Evolutionary conservation across 1,284 basidiomycete species (phyloP), one percentile per base, ranked within the genome.

Genomic region (Ceratobasidium sp.): DNA sequence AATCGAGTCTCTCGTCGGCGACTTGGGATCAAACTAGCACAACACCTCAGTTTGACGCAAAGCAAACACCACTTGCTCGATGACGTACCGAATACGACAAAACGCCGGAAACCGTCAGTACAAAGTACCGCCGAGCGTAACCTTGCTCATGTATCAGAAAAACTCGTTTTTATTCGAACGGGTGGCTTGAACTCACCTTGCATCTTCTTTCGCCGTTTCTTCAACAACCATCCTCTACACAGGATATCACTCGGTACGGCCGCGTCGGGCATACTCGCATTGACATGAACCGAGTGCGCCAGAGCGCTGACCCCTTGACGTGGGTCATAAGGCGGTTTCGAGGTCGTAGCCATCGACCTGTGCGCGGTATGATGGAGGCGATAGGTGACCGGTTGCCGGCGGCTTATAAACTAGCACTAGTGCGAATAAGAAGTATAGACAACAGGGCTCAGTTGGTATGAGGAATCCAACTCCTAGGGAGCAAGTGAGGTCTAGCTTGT

Each of bases 181-280:
- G 56, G 29, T 75, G 40, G 11, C 65, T 66, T 54, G 78, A 25
- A 68, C 64, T 15, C 80, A 90, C 94, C 94, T 86, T 95, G 94
- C 90, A 95, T 90, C 84, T 89, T 93, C 86, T 92, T 94, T 80
- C 92, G 86, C 79, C 92, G 86, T 84, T 95, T 95, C 85, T 95
- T 95, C 78, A 95, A 85, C 1, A 94, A 83, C 92, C 92, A 94
- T 84, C 93, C 92, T 80, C 76, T 56, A 59, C 77, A 78, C 13
- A 78, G 40, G 52, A 77, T 15, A 70, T 76, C 70, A 8, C 44
- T 51, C 4, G 70, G 46, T 13, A 71, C 69, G 19, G 70, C 57
- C 19, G 70, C 70, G 8, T 73, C 70, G 19, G 70, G 70, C 25
- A 73, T 19, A 25, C 19, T 52, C 7, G 59, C 59, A 34, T 37